Conservation (phyloP, 169 alveolate genomes). For the Eimeria acervulina region DNA sequence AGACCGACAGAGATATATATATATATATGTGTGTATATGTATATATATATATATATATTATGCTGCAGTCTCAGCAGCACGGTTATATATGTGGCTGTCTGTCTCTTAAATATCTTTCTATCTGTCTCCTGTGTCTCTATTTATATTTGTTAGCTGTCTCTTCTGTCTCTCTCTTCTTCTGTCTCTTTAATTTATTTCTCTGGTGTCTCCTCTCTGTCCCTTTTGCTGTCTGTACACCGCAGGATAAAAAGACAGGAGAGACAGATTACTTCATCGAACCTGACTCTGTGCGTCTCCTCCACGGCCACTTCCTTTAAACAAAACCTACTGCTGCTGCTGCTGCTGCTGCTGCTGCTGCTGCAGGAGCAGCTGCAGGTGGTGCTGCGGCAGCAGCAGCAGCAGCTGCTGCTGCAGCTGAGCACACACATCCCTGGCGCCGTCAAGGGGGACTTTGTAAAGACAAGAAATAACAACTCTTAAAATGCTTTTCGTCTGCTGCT, state of each 20-base stretch:
- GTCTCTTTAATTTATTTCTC: too few relatives aligned
- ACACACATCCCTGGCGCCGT: too few relatives aligned
- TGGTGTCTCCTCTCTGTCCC: not conserved
- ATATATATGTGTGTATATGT: too few relatives aligned
- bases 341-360: constrained; percentile 1
- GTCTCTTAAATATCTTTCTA: not conserved
- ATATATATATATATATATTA: too few relatives aligned
- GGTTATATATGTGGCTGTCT: not conserved
- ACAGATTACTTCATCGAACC: not conserved
- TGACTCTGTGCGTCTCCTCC: constrained; percentile 21
- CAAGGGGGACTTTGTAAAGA: not conserved
- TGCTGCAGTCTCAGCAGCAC: too few relatives aligned
- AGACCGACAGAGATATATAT: too few relatives aligned
- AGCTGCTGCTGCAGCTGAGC: not conserved
- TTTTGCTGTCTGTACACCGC: not conserved
- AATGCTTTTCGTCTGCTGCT: not conserved
- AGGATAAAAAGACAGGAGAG: not conserved
- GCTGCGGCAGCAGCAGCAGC: not conserved
- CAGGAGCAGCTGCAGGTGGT: not conserved
- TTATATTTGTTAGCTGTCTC: too few relatives aligned
- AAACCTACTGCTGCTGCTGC: not conserved
- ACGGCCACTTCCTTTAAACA: not conserved
- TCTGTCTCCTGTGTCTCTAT: too few relatives aligned
- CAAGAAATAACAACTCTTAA: not conserved
- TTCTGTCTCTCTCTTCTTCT: too few relatives aligned